Percentiles rank a stretch among this genome's conserved stretches.
These are phyloP conservation scores for Pseudonitzschia delicatissima DNA, from an alignment of 108 stramenopile species.

Conservation along the genomic window DNA sequence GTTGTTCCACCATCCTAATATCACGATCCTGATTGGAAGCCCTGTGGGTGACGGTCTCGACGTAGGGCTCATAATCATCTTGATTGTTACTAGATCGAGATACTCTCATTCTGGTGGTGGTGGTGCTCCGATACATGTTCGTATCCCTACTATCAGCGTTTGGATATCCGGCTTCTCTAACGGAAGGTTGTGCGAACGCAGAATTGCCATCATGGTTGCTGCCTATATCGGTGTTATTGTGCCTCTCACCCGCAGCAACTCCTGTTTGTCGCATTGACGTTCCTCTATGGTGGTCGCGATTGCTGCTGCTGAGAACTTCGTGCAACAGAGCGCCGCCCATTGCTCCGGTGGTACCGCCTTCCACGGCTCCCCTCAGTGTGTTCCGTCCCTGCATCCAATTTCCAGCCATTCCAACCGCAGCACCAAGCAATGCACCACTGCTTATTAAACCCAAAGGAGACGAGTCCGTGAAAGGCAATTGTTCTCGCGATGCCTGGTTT, in stretches of 20 bases:
- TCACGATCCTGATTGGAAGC: no score
- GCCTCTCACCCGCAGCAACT: neutral
- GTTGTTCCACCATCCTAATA: no score
- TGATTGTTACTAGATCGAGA: no score
- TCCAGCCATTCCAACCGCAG: slow-evolving; percentile 33
- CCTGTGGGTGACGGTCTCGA: no score
- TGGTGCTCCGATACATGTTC: no score
- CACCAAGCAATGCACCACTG: slow-evolving; percentile 42
- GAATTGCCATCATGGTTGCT: no score
- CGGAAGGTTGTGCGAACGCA: no score
- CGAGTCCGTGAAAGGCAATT: neutral
- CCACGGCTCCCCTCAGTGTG: slow-evolving; percentile 18
- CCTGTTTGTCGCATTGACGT: neutral
- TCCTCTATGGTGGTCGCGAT: neutral
- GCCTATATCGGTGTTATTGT: neutral
- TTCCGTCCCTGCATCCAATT: slow-evolving; percentile 28
- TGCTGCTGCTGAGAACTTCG: slow-evolving; percentile 14
- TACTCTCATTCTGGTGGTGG: no score
- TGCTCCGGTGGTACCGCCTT: slow-evolving; percentile 43
- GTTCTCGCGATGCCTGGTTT: slow-evolving; percentile 14
- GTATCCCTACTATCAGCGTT: no score
- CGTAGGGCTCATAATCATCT: no score
- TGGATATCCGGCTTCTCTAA: no score
- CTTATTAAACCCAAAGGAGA: slow-evolving; percentile 16
- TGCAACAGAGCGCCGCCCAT: slow-evolving; percentile 42